Base-by-base conservation (phyloP, 352 stramenopile genomes). In the Phytopythium delawarense region DNA sequence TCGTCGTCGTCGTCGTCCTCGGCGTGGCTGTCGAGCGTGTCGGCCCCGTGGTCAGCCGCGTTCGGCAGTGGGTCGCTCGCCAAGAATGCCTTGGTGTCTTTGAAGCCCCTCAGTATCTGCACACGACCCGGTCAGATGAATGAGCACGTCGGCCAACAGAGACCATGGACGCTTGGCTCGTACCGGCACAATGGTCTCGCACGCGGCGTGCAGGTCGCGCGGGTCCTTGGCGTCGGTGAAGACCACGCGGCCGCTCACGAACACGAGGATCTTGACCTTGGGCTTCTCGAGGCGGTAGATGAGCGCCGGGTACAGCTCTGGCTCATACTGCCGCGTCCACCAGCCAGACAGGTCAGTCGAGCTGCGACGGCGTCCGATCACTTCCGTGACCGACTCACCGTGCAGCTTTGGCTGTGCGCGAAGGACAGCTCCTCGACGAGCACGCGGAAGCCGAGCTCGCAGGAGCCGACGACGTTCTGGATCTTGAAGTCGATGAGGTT, bases 241-340 rank as follows among this genome's bases (percentile, higher is more conserved):
- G 12, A 99, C 96, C 35, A 99, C 85, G 68, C 99, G 99, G 5
- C 98, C 98, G 59, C 91, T 94, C 23, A 99, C 97, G 78, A 99
- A 99, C 57, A 99, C 98, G 23, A 99, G 78, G n/a, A 99, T 84
- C 55, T 99, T 98, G 15, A 99, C 93, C 59, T 98, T 93, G 28
- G 97, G 97, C 54, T 96, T 89, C 20, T 96, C 82, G 64, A 99
- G 86, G 16, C 97, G 87, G 77, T 99, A 99, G 75, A 99, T 98
- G 20, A 99, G 75, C 45, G 97, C 98, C 15, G 97, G 97, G 68
- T 99, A 99, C 37, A 99, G 71, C 72, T 99, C 98, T 6, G 98
- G 98, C 72, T 99, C 98, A 67, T 99, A 99, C 67, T 96, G 71
- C 37, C 52, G 32, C 37, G 39, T 53, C 46, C 30, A 63, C 7